Base-by-base conservation (phyloP, 352 stramenopile genomes). In the Pilasporangium apinafurcum region DNA sequence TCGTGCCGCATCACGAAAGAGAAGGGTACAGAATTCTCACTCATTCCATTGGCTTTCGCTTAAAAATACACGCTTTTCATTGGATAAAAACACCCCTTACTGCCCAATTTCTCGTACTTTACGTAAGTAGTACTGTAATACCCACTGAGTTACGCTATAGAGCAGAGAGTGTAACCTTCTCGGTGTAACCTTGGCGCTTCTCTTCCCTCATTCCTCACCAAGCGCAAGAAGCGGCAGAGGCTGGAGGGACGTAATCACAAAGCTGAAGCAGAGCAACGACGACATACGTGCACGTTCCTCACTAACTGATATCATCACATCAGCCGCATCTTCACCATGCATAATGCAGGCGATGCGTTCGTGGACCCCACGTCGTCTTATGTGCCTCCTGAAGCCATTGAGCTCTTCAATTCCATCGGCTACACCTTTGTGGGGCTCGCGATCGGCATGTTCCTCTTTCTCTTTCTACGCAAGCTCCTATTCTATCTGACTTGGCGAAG, bases 401-500 rank as follows among this genome's bases (percentile, higher is more conserved):
- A 62, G 50, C 59, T 80, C 27, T 82, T 86, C 57, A 76, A 77
- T 43, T 76, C 56, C 22, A 51, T 82, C 8, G 62, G 69, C 53
- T 78, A 75, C 51, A 65, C 61, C 28, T 62, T 84, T 59, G 62
- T 84, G 45, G 58, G 56, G 16, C 36, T 83, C 14, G 49, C 51
- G 4, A 37, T 71, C 9, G 42, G 60, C 26, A 45, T 91, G 32
- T 62, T 70, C 38, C 32, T 54, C 40, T 88, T 87, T 49, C 48
- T 89, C 31, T 57, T 63, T 44, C 60, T 86, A 43, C 76, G 70
- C 44, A 86, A 83, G 24, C 59, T 83, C 32, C 64, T 89, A 41
- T 86, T 87, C 56, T 89, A 80, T 59, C 76, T 88, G 57, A 89
- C 76, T 32, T 86, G 71, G 74, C 73, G 66, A 51, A 82, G 73